phyloP scores from a whole-genome alignment of 2,329 filamentous ascomycete genomes.

The Paradendryphiella salina region DNA sequence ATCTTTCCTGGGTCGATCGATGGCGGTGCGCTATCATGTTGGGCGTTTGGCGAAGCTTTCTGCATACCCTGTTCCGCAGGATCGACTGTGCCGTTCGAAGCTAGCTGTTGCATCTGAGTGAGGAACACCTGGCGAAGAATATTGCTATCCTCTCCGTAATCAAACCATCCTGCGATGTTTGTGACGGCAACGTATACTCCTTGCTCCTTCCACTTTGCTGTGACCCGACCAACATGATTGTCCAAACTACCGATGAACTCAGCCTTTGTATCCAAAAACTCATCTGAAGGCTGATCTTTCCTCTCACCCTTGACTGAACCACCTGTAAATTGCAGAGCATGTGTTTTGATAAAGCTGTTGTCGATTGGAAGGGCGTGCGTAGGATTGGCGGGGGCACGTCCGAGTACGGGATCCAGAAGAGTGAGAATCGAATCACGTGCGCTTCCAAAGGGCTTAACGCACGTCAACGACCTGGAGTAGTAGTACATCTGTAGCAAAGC shows the following conservation, averaged over 20 bases:
- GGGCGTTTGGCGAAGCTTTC: slow-evolving; percentile 13
- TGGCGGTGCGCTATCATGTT: slow-evolving; percentile 9
- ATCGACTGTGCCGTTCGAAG: slow-evolving; percentile 13
- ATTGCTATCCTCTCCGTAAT: slow-evolving; percentile 56
- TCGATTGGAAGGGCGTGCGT: slow-evolving; percentile 55
- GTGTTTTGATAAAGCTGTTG: slow-evolving; percentile 63
- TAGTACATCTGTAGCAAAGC: slow-evolving; percentile 72
- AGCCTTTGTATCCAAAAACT: slow-evolving; percentile 51
- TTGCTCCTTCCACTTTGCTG: slow-evolving; percentile 59
- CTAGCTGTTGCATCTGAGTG: slow-evolving; percentile 9
- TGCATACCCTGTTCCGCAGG: slow-evolving; percentile 21
- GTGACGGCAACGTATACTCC: slow-evolving; percentile 63
- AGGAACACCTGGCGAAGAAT: slow-evolving; percentile 38
- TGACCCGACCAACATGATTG: slow-evolving; percentile 57
- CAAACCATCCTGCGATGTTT: slow-evolving; percentile 58
- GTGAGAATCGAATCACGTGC: slow-evolving; percentile 71
- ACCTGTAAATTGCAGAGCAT: slow-evolving; percentile 66
- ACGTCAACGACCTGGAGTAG: slow-evolving; percentile 71
- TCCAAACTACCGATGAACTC: slow-evolving; percentile 62
- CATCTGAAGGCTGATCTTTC: slow-evolving; percentile 35
- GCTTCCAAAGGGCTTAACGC: slow-evolving; percentile 67
- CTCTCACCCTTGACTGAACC: slow-evolving; percentile 36
- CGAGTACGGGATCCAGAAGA: slow-evolving; percentile 61
- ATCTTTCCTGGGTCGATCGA: slow-evolving; percentile 10
- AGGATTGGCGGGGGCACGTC: slow-evolving; percentile 35